These are phyloP conservation scores for Salix caprea DNA, from an alignment of 345 rosid species.

Conservation along the genomic window DNA sequence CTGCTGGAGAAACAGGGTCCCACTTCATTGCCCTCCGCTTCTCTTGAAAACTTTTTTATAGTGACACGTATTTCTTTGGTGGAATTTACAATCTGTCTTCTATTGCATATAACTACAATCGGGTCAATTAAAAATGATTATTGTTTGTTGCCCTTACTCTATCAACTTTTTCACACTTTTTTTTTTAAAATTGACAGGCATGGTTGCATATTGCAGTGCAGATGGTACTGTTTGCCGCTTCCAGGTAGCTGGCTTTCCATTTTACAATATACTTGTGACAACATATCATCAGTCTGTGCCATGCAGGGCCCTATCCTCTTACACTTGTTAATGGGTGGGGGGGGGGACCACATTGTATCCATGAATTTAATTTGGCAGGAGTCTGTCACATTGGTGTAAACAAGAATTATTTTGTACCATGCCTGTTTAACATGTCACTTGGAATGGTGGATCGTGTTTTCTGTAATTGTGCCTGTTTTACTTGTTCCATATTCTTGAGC, in stretches of 20 bases:
- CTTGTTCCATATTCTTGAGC: neutral
- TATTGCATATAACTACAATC: neutral
- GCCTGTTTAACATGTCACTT: neutral
- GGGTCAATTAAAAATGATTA: neutral
- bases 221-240: constrained; percentile 66
- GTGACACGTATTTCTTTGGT: neutral
- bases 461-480: neutral
- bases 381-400: neutral
- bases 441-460: neutral
- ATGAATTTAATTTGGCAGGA: neutral
- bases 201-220: constrained; percentile 49
- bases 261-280: neutral
- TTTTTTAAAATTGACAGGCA: constrained; percentile 25
- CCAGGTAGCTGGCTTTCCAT: constrained; percentile 46
- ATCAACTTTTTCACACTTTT: neutral
- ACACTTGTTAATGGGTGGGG: no score
- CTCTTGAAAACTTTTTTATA: neutral
- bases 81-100: neutral
- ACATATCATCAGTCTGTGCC: neutral
- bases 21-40: neutral
- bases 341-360: neutral
- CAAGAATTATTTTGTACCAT: neutral
- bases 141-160: neutral
- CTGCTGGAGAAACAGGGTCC: neutral
- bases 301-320: neutral